Percentiles rank a stretch among this genome's conserved stretches.
Conservation (phyloP, 176 grass and related monocot genomes). For the Olyra latifolia region DNA sequence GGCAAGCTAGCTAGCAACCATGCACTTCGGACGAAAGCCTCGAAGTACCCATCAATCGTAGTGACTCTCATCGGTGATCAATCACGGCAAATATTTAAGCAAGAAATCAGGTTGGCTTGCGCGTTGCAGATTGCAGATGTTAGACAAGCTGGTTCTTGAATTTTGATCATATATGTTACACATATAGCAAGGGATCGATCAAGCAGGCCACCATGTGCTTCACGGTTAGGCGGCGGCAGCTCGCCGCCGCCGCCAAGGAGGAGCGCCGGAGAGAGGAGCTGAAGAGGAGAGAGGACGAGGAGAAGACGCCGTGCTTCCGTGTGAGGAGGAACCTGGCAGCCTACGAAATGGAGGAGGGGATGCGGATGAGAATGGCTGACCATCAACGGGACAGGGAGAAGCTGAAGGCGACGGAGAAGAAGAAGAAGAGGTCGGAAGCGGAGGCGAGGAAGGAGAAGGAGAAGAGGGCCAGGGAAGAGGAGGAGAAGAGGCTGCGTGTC, state of each 20-base stretch:
- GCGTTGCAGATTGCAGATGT: neutral
- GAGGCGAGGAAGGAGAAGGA: slow-evolving; percentile 11
- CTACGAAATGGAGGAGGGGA: slow-evolving; percentile 41
- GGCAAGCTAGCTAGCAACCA: slow-evolving; percentile 16
- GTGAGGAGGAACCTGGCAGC: slow-evolving; percentile 14
- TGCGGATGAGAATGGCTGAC: neutral
- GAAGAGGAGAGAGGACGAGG: slow-evolving; percentile 2
- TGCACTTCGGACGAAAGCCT: neutral
- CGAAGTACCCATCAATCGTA: slow-evolving; percentile 1
- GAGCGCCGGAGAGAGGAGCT: slow-evolving; percentile 15
- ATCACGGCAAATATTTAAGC: slow-evolving; percentile 21
- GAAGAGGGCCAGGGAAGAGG: slow-evolving; percentile 21
- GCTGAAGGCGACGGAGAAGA: neutral
- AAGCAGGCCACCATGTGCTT: slow-evolving; percentile 15
- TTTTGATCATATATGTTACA: no score
- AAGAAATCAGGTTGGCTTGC: neutral
- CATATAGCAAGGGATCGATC: neutral
- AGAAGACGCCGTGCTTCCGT: slow-evolving; percentile 4
- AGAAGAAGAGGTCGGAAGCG: neutral
- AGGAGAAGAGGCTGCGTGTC: neutral
- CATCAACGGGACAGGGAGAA: neutral
- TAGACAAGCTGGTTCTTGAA: neutral
- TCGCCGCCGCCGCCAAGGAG: slow-evolving; percentile 8
- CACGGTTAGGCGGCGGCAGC: neutral
- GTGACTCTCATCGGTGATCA: neutral